Conservation (phyloP, 2,329 filamentous ascomycete species). For the Aureobasidium zeae region DNA sequence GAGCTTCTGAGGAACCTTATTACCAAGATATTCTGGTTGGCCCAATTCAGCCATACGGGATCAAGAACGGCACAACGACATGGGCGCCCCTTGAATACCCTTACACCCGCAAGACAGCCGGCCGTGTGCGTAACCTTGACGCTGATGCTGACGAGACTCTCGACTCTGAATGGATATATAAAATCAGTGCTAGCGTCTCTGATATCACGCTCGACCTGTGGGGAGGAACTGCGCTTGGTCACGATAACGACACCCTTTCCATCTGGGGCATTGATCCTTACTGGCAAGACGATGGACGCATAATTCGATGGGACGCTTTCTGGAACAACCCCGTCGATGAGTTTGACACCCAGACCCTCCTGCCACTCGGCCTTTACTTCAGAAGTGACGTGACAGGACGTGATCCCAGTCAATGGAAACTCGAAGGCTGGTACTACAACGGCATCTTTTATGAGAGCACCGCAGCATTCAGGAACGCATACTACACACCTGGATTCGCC, state of each 20-base stretch:
- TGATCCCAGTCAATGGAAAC: conserved; percentile 42
- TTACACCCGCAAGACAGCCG: conserved; percentile 32
- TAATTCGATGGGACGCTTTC: conserved; percentile 42
- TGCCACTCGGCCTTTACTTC: conserved; percentile 38
- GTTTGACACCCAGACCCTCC: conserved; percentile 37
- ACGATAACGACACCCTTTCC: conserved; percentile 36
- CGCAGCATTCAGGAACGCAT: conserved; percentile 37
- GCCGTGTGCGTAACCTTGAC: conserved; percentile 35
- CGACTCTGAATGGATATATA: conserved; percentile 29
- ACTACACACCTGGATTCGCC: conserved; percentile 36
- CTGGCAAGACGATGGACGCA: conserved; percentile 35
- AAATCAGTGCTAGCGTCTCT: conserved; percentile 27
- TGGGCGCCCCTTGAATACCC: conserved; percentile 36
- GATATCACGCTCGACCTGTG: conserved; percentile 39
- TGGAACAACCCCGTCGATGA: conserved; percentile 32
- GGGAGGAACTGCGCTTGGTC: conserved; percentile 32
- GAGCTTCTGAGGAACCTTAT: conserved; percentile 31
- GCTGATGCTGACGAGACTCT: conserved; percentile 28
- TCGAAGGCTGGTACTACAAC: conserved; percentile 47
- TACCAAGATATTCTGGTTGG: conserved; percentile 40
- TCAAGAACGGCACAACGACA: conserved; percentile 32
- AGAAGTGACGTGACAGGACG: conserved; percentile 42
- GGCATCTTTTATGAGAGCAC: conserved; percentile 44
- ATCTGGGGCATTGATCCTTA: conserved; percentile 35
- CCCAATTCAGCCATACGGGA: conserved; percentile 33